Evolutionary conservation across 345 rosid genomes (phyloP).

Genomic region (Ceriops zippeliana): DNA sequence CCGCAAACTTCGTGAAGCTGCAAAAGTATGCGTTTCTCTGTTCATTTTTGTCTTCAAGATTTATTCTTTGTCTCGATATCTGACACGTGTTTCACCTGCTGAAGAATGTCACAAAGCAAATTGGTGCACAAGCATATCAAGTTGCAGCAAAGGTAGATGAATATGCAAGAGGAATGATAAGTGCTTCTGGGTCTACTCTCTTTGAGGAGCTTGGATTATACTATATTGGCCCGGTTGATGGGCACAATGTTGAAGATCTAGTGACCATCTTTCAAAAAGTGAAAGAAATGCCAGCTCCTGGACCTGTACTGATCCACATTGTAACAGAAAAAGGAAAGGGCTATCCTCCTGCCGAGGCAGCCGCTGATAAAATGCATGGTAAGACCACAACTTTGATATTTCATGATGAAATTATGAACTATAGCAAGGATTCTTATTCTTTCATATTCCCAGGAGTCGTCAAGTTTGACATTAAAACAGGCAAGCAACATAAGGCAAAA

Average conservation of each 20-base stretch:
- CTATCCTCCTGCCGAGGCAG: slow-evolving; percentile 74
- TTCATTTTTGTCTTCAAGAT: neutral
- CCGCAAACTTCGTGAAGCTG: slow-evolving; percentile 66
- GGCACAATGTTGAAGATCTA: slow-evolving; percentile 61
- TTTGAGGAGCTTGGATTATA: slow-evolving; percentile 67
- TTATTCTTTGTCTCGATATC: slow-evolving; percentile 4
- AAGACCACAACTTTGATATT: slow-evolving; percentile 12
- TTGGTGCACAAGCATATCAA: slow-evolving; percentile 49
- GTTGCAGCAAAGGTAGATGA: slow-evolving; percentile 75
- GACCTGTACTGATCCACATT: slow-evolving; percentile 68
- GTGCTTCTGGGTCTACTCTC: slow-evolving; percentile 56
- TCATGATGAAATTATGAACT: neutral
- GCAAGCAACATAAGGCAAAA: slow-evolving; percentile 54
- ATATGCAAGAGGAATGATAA: slow-evolving; percentile 61
- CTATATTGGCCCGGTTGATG: slow-evolving; percentile 66
- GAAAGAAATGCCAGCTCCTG: slow-evolving; percentile 67
- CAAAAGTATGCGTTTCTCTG: slow-evolving; percentile 36
- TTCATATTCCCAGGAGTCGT: slow-evolving; percentile 52
- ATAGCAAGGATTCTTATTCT: slow-evolving; percentile 14
- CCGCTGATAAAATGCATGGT: slow-evolving; percentile 78
- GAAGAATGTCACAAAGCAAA: slow-evolving; percentile 54
- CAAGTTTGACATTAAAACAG: slow-evolving; percentile 55
- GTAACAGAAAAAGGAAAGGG: slow-evolving; percentile 78
- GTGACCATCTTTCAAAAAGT: slow-evolving; percentile 55
- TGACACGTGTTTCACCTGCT: slow-evolving; percentile 15